phyloP scores from a whole-genome alignment of 108 stramenopile species.

The Conticribra weissflogii region DNA sequence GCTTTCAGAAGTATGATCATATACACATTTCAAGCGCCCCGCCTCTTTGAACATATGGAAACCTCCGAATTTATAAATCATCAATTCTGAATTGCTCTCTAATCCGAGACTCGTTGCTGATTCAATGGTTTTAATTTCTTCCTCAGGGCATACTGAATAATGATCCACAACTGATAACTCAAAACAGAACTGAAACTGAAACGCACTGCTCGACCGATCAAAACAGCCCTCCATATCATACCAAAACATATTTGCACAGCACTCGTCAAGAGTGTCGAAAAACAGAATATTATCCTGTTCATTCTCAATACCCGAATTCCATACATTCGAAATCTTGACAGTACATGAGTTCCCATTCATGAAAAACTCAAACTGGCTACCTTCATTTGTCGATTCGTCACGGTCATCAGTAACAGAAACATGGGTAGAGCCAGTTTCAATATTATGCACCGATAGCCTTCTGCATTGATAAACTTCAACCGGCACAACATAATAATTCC shows the following conservation, averaged over 20 bases:
- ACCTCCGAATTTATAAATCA: too few species aligned
- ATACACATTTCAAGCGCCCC: too few species aligned
- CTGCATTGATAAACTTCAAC: not conserved
- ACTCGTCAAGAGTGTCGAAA: slow-evolving; percentile 30
- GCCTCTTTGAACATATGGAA: too few species aligned
- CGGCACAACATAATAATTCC: not conserved
- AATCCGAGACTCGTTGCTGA: too few species aligned
- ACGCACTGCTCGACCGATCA: too few species aligned
- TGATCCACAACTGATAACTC: too few species aligned
- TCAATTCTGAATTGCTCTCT: too few species aligned
- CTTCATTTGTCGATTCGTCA: not conserved
- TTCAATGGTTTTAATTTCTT: too few species aligned
- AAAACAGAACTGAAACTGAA: too few species aligned
- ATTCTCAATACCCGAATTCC: not conserved
- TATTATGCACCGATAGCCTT: not conserved
- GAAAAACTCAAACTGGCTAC: not conserved
- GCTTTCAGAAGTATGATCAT: too few species aligned
- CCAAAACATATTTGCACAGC: slow-evolving; percentile 3
- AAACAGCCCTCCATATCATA: not conserved
- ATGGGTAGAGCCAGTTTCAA: not conserved
- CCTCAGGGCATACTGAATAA: too few species aligned
- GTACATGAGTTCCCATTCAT: slow-evolving; percentile 12
- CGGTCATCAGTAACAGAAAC: not conserved
- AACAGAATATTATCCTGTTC: not conserved
- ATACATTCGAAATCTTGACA: not conserved